Evolutionary conservation across 176 grass and related monocot genomes (phyloP), one percentile per base, ranked within the genome.

Genomic region (Bonia amplexicaulis): DNA sequence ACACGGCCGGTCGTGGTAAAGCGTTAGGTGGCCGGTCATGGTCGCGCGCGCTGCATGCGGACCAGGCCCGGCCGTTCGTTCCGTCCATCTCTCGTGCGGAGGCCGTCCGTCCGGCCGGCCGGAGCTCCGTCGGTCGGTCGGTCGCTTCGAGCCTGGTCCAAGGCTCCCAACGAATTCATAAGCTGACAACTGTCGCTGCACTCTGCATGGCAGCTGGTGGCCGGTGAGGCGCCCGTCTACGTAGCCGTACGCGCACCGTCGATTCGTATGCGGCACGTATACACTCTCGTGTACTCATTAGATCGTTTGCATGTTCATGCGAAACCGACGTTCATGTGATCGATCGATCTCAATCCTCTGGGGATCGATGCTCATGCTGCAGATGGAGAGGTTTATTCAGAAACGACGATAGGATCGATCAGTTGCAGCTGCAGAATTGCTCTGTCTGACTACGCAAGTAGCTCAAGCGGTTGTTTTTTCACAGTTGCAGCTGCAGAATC

Each of bases 81-180:
- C 57, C n/a, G 5, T 60, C 58, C n/a, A 26, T 60, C 10, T 25
- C 57, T 25, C 57, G n/a, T 5, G 42, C 42, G 20, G 67, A 42
- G 51, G 39, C 0, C 15, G 54, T 9, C 12, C 51, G 60, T 0
- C 15, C 6, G 44, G 0, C 42, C 42, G 42, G 29, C 31, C 66
- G 58, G 44, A 45, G 40, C n/a, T 26, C n/a, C n/a, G n/a, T n/a
- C 55, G 1, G n/a, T 15, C 57, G 69, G 47, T 6, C 44, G 69
- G 70, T 81, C 61, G 61, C 82, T 81, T 89, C 61, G 57, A 76
- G 51, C 51, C 51, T 76, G 76, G 76, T 62, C 61, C 82, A 85
- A 81, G 69, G 0, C 23, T 42, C 12, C 48, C 48, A 68, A 82
- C 79, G 71, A 48, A 10, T 57, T 62, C 17, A 20, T 67, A 2